Conservation (phyloP, 108 stramenopile species). For the Skeletonema menzelii region DNA sequence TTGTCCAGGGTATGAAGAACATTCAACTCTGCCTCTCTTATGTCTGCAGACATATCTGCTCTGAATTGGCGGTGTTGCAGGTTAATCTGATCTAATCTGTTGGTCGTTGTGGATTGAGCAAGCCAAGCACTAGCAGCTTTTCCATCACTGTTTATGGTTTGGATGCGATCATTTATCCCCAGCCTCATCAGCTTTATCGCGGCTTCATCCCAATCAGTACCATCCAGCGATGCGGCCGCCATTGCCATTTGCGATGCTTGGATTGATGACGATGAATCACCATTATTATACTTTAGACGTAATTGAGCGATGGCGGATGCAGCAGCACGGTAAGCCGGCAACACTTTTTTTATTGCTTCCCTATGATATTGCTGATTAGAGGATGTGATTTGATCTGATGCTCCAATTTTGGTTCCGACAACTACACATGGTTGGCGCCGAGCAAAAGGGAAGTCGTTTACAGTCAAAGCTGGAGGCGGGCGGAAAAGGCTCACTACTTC, state of each 20-base stretch:
- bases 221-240: conserved; percentile 36
- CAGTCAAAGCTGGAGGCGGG: conserved; percentile 23
- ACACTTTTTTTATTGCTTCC: conserved; percentile 16
- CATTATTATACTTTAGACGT: conserved; percentile 21
- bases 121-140: conserved; percentile 34
- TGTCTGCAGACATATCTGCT: conserved; percentile 23
- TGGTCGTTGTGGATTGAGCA: conserved; percentile 1
- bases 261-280: conserved; percentile 13
- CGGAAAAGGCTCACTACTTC: conserved; percentile 35
- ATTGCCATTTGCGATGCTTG: conserved; percentile 35
- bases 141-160: conserved; percentile 19
- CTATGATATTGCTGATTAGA: conserved; percentile 14
- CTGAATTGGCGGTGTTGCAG: conserved; percentile 11
- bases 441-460: conserved; percentile 23
- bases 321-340: conserved; percentile 47
- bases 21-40: conserved; percentile 41
- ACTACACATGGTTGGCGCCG: conserved; percentile 45
- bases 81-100: neutral
- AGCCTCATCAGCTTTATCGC: conserved; percentile 24
- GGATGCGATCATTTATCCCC: conserved; percentile 34
- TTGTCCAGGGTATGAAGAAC: conserved; percentile 16
- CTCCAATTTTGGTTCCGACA: conserved; percentile 37
- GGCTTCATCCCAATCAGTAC: conserved; percentile 24
- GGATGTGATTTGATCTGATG: neutral
- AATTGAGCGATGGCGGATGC: conserved; percentile 44